Evolutionary conservation across 306 rosid genomes (phyloP).

Genomic region (Acmispon strigosus): DNA sequence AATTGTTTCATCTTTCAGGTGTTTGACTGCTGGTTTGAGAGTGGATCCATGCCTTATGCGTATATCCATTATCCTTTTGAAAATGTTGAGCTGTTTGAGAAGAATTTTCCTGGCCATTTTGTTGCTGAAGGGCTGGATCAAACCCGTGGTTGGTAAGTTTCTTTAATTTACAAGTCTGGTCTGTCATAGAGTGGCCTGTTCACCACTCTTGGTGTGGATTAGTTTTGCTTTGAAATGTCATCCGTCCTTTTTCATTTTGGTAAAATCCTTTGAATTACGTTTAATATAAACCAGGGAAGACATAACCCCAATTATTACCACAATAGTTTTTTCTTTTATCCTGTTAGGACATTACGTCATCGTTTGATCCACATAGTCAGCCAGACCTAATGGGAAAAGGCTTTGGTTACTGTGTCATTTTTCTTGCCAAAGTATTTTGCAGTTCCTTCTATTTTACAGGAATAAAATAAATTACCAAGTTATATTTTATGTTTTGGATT

Average conservation of each 20-base stretch:
- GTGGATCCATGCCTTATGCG: constrained; percentile 99
- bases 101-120: constrained; percentile 91
- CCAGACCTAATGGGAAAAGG: not conserved
- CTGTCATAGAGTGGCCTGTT: not conserved
- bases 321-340: not conserved
- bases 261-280: not conserved
- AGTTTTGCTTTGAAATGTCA: not conserved
- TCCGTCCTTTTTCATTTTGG: not conserved
- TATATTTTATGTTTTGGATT: not conserved
- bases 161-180: constrained; percentile 6
- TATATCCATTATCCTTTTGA: constrained; percentile 96
- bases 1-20: constrained; percentile 51
- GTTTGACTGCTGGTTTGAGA: constrained; percentile 99
- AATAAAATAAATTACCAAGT: not conserved
- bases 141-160: constrained; percentile 94
- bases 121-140: constrained; percentile 98
- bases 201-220: not conserved
- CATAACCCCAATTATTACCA: not conserved
- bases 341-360: not conserved
- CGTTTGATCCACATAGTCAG: not conserved
- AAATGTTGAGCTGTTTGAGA: constrained; percentile 80
- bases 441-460: not conserved
- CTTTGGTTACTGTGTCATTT: not conserved
- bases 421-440: not conserved
- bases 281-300: not conserved